Base-by-base conservation (phyloP, 495 filamentous ascomycete species). In the Mytilinidion resinicola region DNA sequence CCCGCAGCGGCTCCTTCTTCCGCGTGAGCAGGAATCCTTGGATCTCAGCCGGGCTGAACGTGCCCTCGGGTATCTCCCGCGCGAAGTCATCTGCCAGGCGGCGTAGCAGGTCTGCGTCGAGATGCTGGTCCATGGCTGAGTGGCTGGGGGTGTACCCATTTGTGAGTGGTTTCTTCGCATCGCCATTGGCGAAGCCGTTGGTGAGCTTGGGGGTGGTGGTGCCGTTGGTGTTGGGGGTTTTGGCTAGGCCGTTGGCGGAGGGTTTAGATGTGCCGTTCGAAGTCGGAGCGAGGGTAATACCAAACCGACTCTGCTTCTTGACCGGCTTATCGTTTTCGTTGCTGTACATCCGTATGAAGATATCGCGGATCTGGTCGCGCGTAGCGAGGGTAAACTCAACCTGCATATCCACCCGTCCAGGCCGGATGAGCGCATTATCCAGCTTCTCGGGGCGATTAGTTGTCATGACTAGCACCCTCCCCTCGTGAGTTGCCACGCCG, bases 391-490 rank as follows among this genome's bases (percentile, higher is more conserved):
- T 76, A 67, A 93, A 91, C 38, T 75, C 68, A 6, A 92, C 80
- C 65, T 87, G 80, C 61, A 87, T 76, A 64, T 95, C 89, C 5
- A 91, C 81, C 3, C 89, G 78, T 1, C 88, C 89, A 0, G 87
- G 86, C 0, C 89, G 80, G 56, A 89, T 83, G 11, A 95, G 77
- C 0, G 89, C 89, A 3, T 80, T 74, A 67, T 93, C 89, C 2
- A 95, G 77, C 15, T 78, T 76, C 59, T 91, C 85, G 1, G 84
- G 85, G 54, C 84, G 78, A 69, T 95, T 95, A 20, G 87, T 91
- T 0, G 89, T 93, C 84, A 93, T 90, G 72, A 93, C 82, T 8
- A 93, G 77, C 9, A 92, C 80, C 30, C 87, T 80, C 25, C 89
- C 89, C 72, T 92, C 89, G 55, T 90, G 85, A 1, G 85, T 85